Base-by-base conservation (phyloP, 129 eudicot genomes). In the Artemisia annua region DNA sequence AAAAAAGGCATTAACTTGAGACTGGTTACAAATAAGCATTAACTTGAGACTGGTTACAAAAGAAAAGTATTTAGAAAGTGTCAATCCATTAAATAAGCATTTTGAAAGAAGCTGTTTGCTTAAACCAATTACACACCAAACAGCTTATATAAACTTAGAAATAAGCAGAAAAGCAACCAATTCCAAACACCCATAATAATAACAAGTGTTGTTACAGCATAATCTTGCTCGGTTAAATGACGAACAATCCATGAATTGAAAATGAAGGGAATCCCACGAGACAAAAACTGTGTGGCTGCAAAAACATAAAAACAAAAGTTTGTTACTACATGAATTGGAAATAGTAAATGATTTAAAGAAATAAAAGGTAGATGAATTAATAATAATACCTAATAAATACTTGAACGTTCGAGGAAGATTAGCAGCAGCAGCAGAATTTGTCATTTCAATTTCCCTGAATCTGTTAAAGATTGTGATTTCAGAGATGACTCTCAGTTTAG, bases 231-330 rank as follows among this genome's bases (percentile, higher is more conserved):
- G 12, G 96, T 86, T 58, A 91, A 89, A 83, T 87, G 97, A 30
- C 99, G 82, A 51, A 95, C 88, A 10, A 91, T 91, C 97, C 99
- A 95, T 14, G 95, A 82, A 78, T 91, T 95, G 88, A 90, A 91
- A 78, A 95, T 74, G 84, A 95, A 95, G 0, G 97, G 97, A 50
- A 95, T 95, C 77, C 97, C 99, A 18, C 99, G 83, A 2, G 99
- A 85, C 77, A 95, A 64, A 69, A 95, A 90, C 87, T 95, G 97
- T 3, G 99, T 95, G n/a, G 99, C 99, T 95, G 71, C n/a, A 13
- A 22, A 2, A 43, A 39, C 11, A 56, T 57, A 61, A 22, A 17
- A 7, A 58, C 17, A 55, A 9, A 61, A 22, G 20, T 55, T 55
- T 12, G 15, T 56, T 16, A 24, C 18, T 16, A 24, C 18, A 17